Evolutionary conservation across 2,329 filamentous ascomycete genomes (phyloP), one percentile per base, ranked within the genome.

Genomic region (Aspergillus japonicus): DNA sequence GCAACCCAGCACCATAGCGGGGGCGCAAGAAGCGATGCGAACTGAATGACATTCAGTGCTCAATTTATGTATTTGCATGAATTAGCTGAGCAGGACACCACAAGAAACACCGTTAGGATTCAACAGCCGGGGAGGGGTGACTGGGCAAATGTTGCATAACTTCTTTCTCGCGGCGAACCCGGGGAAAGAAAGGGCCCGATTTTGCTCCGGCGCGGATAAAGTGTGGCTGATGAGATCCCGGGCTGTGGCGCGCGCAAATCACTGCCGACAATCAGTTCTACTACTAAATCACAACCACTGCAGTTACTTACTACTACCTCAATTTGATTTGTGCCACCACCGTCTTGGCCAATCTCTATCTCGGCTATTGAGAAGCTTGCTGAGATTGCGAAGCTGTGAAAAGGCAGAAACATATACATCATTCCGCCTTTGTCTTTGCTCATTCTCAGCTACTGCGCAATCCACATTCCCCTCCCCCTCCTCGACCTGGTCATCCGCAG

Each of bases 1-100:
- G 63, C 56, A 72, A 65, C 63, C 68, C 68, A 54, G 61, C 56
- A 63, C 65, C 69, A 47, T 70, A 63, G 68, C 70, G 70, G 60
- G 64, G 65, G 57, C 67, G 72, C 64, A 69, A 65, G 50, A 73
- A 58, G 59, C 63, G 64, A 47, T 67, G 67, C 58, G 69, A 65
- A 69, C 74, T 68, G 65, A 65, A 64, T 67, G 66, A 75, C 74
- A 76, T 76, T 73, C 74, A 76, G 73, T 59, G 63, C 33, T 52
- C 58, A 56, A 53, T 56, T 49, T 49, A 61, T 60, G 39, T 42
- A 55, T 68, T 63, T 60, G 48, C 61, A 58, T 48, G 44, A 52
- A 42, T 54, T 42, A 16, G 51, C 10, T 44, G 42, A 31, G 33
- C n/a, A n/a, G 26, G 23, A 52, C 26, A 44, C 33, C 33, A 12